Conservation (phyloP, 2,329 filamentous ascomycete genomes). For the Fusarium marasasianum region DNA sequence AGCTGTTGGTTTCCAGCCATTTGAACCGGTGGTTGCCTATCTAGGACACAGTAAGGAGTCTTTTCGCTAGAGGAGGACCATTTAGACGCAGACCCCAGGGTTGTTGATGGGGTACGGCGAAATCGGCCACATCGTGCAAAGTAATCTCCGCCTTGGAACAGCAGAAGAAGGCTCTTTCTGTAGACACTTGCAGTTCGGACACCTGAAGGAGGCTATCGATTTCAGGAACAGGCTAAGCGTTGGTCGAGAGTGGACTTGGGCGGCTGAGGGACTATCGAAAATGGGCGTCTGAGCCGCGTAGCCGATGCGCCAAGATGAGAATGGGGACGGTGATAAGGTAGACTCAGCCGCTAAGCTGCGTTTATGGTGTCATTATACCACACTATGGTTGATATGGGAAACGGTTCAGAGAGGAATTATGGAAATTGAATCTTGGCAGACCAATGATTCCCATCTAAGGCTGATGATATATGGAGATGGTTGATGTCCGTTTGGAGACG, state of each 20-base stretch:
- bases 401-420: not conserved
- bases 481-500: not conserved
- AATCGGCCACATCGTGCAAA: slow-evolving; percentile 1
- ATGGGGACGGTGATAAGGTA: not conserved
- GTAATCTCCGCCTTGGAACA: slow-evolving; percentile 33
- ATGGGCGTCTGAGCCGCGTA: slow-evolving; percentile 18
- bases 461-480: not conserved
- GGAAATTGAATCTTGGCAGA: slow-evolving; percentile 23
- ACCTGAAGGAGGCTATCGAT: slow-evolving; percentile 12
- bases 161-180: slow-evolving; percentile 1
- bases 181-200: slow-evolving; percentile 9
- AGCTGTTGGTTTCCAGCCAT: slow-evolving; percentile 16
- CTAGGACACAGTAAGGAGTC: slow-evolving; percentile 19
- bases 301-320: slow-evolving; percentile 23
- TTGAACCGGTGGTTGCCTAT: slow-evolving; percentile 38
- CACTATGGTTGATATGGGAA: slow-evolving; percentile 11
- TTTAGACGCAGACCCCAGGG: not conserved
- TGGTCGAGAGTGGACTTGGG: slow-evolving; percentile 12
- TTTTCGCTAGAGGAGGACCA: not conserved
- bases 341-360: not conserved
- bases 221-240: slow-evolving; percentile 49
- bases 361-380: slow-evolving; percentile 5
- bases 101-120: slow-evolving; percentile 5
- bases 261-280: slow-evolving; percentile 19
- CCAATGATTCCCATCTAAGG: not conserved